Evolutionary conservation across 148 eudicot genomes (phyloP).

Genomic region (Rhododendron ovatum): DNA sequence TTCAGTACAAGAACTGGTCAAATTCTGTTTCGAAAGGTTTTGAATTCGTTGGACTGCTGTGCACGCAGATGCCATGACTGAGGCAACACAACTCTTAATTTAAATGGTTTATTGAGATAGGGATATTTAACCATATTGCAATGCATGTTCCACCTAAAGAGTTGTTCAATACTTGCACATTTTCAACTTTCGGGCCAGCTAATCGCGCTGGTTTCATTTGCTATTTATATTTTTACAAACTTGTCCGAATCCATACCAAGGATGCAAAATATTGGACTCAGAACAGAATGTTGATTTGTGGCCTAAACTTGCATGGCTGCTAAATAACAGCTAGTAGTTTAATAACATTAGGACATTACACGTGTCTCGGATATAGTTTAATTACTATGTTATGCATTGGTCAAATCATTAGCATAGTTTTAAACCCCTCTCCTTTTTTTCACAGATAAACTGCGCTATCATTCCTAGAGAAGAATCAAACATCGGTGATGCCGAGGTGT

Average conservation of each 20-base stretch:
- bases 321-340: not conserved
- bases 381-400: not conserved
- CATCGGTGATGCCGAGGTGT: conserved; percentile 58
- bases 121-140: not conserved
- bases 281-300: not conserved
- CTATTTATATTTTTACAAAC: not conserved
- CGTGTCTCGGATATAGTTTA: not conserved
- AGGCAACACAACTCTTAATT: no score
- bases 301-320: not conserved
- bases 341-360: not conserved
- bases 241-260: not conserved
- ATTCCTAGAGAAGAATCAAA: conserved; percentile 72
- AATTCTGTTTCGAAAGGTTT: no score
- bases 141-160: not conserved
- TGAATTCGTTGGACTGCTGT: no score
- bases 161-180: not conserved
- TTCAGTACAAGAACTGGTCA: not conserved
- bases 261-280: not conserved
- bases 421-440: not conserved
- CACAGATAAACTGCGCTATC: conserved; percentile 89
- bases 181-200: not conserved
- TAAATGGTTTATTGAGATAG: no score
- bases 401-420: not conserved
- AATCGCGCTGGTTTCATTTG: not conserved
- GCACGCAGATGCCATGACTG: no score